These are phyloP conservation scores for Lentinula raphanica DNA, from an alignment of 768 basidiomycete species.

Conservation along the genomic window DNA sequence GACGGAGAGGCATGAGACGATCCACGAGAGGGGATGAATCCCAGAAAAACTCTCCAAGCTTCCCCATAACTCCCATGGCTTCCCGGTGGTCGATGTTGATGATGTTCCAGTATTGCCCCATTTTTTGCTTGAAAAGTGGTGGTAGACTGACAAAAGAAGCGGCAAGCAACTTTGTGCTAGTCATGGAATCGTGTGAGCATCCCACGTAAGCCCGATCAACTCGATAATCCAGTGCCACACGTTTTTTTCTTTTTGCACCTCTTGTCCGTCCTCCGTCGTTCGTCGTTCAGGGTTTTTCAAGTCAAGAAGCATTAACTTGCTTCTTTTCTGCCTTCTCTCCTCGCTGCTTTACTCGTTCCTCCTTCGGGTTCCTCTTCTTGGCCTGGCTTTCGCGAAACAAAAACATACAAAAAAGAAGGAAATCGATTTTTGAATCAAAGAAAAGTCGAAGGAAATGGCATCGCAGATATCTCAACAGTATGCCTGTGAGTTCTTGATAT, in stretches of 20 bases:
- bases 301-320: constrained; percentile 14
- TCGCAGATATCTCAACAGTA: constrained; percentile 78
- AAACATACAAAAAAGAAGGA: background rate
- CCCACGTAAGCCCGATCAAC: no score
- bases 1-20: no score
- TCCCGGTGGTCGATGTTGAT: background rate
- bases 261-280: constrained; percentile 4
- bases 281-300: no score
- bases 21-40: background rate
- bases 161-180: no score
- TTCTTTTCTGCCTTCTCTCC: constrained; percentile 27
- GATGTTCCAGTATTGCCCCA: background rate
- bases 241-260: background rate
- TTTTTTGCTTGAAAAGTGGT: background rate
- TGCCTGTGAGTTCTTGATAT: constrained; percentile 56
- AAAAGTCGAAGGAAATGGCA: constrained; percentile 49
- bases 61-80: background rate
- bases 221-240: no score
- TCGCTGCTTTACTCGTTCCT: no score
- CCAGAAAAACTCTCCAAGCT: background rate
- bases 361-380: no score
- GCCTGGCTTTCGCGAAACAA: no score
- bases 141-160: no score
- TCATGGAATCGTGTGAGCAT: no score
- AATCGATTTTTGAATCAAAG: background rate